Conservation (phyloP, 108 stramenopile genomes). For the Mayamaea pseudoterrestris region DNA sequence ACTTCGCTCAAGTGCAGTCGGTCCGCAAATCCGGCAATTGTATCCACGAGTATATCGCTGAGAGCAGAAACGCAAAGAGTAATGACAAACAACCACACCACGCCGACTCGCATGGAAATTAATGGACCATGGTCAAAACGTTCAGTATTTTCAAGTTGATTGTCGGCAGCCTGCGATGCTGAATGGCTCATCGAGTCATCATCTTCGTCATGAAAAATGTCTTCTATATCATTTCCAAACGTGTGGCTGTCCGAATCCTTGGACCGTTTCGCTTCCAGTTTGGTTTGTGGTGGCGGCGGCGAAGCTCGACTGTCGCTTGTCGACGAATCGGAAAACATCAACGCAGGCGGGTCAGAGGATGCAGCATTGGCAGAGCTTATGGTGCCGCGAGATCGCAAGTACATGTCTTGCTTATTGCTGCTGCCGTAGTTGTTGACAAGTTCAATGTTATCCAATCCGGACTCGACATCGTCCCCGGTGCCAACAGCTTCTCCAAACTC, state of each 20-base stretch:
- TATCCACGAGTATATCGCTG: conserved; percentile 87
- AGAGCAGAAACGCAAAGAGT: conserved; percentile 80
- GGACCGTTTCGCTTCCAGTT: too few relatives aligned
- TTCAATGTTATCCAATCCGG: not conserved
- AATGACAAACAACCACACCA: conserved; percentile 83
- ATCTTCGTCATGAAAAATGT: too few relatives aligned
- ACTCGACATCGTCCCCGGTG: not conserved
- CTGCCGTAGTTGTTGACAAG: not conserved
- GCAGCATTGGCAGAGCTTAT: too few relatives aligned
- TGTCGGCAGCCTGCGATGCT: not conserved
- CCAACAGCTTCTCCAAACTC: not conserved
- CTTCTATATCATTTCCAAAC: too few relatives aligned
- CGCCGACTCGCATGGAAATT: conserved; percentile 67
- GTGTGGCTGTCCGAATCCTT: too few relatives aligned
- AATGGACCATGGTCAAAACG: conserved; percentile 7
- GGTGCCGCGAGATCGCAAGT: too few relatives aligned
- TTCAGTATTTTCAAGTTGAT: conserved; percentile 1
- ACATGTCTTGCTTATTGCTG: conserved; percentile 13
- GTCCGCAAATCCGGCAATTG: conserved; percentile 89
- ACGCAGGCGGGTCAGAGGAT: too few relatives aligned
- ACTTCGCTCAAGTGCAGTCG: conserved; percentile 68
- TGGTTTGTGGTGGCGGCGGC: too few relatives aligned
- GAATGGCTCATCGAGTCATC: too few relatives aligned
- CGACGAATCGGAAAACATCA: too few relatives aligned
- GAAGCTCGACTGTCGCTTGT: too few relatives aligned